Evolutionary conservation across 805 yeast species (phyloP).

Genomic region (Blastobotrys robertii): DNA sequence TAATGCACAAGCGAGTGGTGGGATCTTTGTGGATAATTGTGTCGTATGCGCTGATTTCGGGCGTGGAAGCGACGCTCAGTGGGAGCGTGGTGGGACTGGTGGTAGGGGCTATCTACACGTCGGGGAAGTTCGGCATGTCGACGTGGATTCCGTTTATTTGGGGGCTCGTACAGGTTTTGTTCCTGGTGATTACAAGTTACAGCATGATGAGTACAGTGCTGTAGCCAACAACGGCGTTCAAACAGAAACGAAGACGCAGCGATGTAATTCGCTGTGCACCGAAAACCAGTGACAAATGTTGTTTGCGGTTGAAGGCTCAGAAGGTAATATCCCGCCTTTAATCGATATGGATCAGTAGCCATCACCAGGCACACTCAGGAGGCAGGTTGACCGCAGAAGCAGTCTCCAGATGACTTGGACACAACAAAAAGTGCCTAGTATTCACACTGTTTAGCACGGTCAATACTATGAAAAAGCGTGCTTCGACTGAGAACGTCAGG

Average conservation of each 20-base stretch:
- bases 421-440: no score
- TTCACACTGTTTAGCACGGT: no score
- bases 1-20: constrained; percentile 35
- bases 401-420: no score
- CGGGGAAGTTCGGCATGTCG: constrained; percentile 80
- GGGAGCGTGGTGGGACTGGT: constrained; percentile 76
- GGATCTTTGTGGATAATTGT: constrained; percentile 31
- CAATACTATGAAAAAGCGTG: no score
- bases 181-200: constrained; percentile 57
- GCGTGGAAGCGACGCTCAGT: constrained; percentile 52
- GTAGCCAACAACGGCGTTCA: constrained; percentile 12
- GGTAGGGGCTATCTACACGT: constrained; percentile 61
- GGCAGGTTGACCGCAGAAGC: no score
- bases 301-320: no score
- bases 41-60: constrained; percentile 44
- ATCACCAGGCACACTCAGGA: no score
- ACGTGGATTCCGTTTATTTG: constrained; percentile 92
- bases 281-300: no score
- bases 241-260: neutral
- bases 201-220: constrained; percentile 42
- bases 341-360: no score
- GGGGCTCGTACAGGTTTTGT: constrained; percentile 59
- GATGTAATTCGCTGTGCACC: no score
- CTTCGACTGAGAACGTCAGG: no score
- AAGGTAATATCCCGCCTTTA: no score